Conservation (phyloP, 441 rosid species). For the Manihot esculenta region DNA sequence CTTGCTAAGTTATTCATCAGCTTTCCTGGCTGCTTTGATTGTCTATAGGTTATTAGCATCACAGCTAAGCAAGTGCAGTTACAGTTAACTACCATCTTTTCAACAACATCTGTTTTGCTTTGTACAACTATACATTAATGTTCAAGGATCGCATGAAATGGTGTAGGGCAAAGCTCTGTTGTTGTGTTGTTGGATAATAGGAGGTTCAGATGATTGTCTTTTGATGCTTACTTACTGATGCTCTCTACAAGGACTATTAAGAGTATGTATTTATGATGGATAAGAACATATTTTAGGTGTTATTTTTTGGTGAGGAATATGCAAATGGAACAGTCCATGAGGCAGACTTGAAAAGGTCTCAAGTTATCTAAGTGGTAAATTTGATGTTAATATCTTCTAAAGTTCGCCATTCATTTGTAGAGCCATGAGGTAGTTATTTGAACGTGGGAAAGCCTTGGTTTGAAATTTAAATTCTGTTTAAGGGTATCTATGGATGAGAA, state of each 20-base stretch:
- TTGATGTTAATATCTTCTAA: constrained; percentile 8
- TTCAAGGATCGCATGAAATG: constrained; percentile 20
- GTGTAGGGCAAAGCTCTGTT: not conserved
- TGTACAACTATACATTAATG: not conserved
- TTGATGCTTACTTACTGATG: not conserved
- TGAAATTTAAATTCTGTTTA: not conserved
- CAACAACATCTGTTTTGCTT: constrained; percentile 1
- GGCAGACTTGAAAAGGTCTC: not conserved
- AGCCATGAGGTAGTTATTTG: not conserved
- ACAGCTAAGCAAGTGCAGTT: constrained; percentile 4
- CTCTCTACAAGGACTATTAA: constrained; percentile 7
- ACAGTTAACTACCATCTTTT: constrained; percentile 4
- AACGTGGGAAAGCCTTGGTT: not conserved
- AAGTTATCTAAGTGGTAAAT: not conserved
- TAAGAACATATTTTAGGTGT: constrained; percentile 9
- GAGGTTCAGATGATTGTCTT: constrained; percentile 14
- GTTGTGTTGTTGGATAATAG: constrained; percentile 19
- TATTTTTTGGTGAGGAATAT: not conserved
- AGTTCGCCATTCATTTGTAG: not conserved
- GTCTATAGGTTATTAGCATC: constrained; percentile 14
- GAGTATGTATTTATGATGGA: not conserved
- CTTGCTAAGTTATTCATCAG: constrained; percentile 3
- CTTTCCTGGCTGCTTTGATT: not conserved
- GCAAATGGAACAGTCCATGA: not conserved
- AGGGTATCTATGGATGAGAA: no score